phyloP scores from a whole-genome alignment of 1,284 basidiomycete species.

The Gomphus bonarii region DNA sequence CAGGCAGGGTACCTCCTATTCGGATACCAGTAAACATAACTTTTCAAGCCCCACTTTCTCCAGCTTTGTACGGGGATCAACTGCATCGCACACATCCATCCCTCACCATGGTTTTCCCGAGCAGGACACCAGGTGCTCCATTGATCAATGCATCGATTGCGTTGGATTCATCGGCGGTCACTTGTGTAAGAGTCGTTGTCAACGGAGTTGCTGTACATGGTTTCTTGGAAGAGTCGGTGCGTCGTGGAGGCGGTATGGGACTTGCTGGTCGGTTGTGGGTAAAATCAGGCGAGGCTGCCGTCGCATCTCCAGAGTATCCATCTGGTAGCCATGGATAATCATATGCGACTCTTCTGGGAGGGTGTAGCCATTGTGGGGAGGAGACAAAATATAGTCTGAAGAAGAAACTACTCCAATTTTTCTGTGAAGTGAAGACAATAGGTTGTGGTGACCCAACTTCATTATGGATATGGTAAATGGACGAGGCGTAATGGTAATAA shows the following conservation, averaged over 20 bases:
- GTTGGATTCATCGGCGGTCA: neutral
- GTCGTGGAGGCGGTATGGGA: slow-evolving; percentile 27
- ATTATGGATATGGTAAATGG: neutral
- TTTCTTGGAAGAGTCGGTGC: slow-evolving; percentile 34
- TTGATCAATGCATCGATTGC: slow-evolving; percentile 2
- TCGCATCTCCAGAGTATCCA: neutral
- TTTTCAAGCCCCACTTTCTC: slow-evolving; percentile 27
- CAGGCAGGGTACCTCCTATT: slow-evolving; percentile 40
- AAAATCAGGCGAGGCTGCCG: neutral
- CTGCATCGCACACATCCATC: slow-evolving; percentile 13
- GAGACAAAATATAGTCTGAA: no score
- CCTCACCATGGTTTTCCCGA: slow-evolving; percentile 6
- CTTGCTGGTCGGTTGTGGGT: slow-evolving; percentile 28
- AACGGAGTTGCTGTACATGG: slow-evolving; percentile 3
- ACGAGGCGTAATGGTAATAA: neutral
- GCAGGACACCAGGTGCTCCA: neutral
- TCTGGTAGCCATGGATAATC: neutral
- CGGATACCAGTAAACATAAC: slow-evolving; percentile 55
- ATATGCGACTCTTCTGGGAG: neutral
- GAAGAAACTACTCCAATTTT: no score
- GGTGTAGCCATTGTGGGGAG: neutral
- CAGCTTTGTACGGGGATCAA: slow-evolving; percentile 31
- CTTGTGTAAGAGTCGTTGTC: slow-evolving; percentile 3
- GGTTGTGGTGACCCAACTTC: no score
- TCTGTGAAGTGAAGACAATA: neutral